These are phyloP conservation scores for Bolboschoenus planiculmis DNA, from an alignment of 176 grass and related monocot species.

Conservation along the genomic window DNA sequence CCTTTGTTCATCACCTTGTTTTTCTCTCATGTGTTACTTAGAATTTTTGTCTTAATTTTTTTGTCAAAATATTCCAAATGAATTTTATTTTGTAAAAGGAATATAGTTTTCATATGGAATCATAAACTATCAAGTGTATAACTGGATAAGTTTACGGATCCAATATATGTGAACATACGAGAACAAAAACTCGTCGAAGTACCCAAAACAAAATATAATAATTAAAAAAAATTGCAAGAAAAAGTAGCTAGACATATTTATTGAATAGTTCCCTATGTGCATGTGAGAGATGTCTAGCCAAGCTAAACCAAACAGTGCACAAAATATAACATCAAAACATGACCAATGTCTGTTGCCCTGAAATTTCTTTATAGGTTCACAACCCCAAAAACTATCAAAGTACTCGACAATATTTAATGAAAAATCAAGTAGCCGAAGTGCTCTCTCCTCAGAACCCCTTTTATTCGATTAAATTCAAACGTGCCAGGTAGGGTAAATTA, in stretches of 20 bases:
- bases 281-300: background rate
- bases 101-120: too few species aligned
- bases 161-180: background rate
- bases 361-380: conserved; percentile 5
- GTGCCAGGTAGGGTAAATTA: background rate
- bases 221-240: background rate
- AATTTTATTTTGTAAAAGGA: too few species aligned
- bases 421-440: conserved; percentile 13
- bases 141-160: background rate
- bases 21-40: background rate
- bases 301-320: background rate
- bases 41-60: too few species aligned
- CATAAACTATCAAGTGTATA: too few species aligned
- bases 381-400: background rate
- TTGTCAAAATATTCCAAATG: background rate
- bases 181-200: background rate
- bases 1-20: background rate
- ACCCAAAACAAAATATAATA: background rate
- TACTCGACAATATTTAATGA: conserved; percentile 11
- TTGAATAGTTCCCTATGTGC: background rate
- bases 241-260: conserved; percentile 1
- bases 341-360: background rate
- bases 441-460: background rate
- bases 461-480: background rate
- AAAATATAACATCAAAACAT: conserved; percentile 1